Conservation (phyloP, 176 grass and related monocot genomes). For the Aechmea fasciata region DNA sequence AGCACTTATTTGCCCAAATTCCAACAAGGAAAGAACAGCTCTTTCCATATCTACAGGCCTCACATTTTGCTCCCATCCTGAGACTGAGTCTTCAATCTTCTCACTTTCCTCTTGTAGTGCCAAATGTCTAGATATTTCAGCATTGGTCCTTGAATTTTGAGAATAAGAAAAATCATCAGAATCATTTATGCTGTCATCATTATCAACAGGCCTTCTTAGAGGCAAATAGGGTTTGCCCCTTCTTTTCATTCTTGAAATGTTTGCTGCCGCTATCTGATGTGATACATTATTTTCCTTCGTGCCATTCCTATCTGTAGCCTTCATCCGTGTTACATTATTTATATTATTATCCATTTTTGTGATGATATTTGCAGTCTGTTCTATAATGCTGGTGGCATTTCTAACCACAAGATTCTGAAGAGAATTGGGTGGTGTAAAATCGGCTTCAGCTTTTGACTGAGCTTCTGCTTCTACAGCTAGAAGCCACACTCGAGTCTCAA, state of each 20-base stretch:
- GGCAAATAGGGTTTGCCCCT: conserved; percentile 54
- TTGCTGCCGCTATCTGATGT: conserved; percentile 33
- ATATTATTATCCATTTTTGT: conserved; percentile 92
- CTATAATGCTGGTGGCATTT: conserved; percentile 64
- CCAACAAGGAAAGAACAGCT: conserved; percentile 84
- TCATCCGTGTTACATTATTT: conserved; percentile 36
- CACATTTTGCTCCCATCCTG: conserved; percentile 88
- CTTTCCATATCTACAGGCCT: conserved; percentile 85
- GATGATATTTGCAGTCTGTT: conserved; percentile 80
- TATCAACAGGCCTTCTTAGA: conserved; percentile 42
- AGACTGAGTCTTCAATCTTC: conserved; percentile 64
- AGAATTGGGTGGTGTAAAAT: conserved; percentile 33
- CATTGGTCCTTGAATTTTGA: conserved; percentile 27
- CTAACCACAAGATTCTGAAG: conserved; percentile 52
- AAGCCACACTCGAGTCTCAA: conserved; percentile 98
- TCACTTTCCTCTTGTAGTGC: conserved; percentile 52
- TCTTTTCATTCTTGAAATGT: conserved; percentile 53
- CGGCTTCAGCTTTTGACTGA: conserved; percentile 54
- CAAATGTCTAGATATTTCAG: conserved; percentile 40
- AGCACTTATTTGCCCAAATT: conserved; percentile 97
- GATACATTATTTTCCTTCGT: conserved; percentile 34
- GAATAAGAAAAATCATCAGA: conserved; percentile 40
- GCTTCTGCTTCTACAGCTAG: conserved; percentile 88
- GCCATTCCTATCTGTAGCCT: conserved; percentile 51
- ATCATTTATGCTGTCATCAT: conserved; percentile 46